Conservation (phyloP, 2,329 filamentous ascomycete species). For the Colletotrichum sp. region DNA sequence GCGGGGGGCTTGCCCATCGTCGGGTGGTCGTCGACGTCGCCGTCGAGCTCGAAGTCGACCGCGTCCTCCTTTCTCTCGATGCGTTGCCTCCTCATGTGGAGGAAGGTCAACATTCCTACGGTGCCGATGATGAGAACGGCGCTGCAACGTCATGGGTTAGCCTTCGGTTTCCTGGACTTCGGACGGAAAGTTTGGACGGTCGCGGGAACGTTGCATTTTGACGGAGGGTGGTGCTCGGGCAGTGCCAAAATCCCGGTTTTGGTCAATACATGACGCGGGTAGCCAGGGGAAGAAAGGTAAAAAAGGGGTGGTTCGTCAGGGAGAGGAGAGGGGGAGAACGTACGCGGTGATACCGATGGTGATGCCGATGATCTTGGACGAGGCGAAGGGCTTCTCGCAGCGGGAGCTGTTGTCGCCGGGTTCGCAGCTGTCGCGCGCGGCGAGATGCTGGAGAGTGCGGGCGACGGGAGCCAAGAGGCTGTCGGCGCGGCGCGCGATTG, state of each 20-base stretch:
- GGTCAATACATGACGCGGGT: neutral
- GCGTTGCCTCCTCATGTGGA: slow-evolving; percentile 7
- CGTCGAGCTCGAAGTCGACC: slow-evolving; percentile 7
- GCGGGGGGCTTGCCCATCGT: slow-evolving; percentile 17
- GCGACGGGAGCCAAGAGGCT: slow-evolving; percentile 6
- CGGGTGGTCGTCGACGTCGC: slow-evolving; percentile 13
- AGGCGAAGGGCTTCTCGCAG: slow-evolving; percentile 11
- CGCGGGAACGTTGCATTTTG: neutral
- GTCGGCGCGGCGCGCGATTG: neutral
- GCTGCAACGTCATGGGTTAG: neutral
- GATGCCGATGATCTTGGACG: slow-evolving; percentile 10
- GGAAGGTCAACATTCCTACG: neutral
- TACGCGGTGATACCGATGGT: slow-evolving; percentile 12
- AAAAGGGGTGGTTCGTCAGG: neutral
- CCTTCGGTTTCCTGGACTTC: neutral
- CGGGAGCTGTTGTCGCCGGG: neutral
- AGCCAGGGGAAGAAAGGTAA: neutral
- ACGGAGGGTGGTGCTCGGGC: neutral
- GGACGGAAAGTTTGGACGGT: neutral
- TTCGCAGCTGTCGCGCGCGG: slow-evolving; percentile 6
- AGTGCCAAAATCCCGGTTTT: neutral
- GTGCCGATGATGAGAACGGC: slow-evolving; percentile 6
- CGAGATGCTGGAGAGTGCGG: neutral
- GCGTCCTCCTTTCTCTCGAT: slow-evolving; percentile 11
- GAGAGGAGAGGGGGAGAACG: neutral